Percentiles rank a stretch among this genome's conserved stretches.
Evolutionary conservation across 805 yeast genomes (phyloP).

Genomic region (Metschnikowia koreensis): DNA sequence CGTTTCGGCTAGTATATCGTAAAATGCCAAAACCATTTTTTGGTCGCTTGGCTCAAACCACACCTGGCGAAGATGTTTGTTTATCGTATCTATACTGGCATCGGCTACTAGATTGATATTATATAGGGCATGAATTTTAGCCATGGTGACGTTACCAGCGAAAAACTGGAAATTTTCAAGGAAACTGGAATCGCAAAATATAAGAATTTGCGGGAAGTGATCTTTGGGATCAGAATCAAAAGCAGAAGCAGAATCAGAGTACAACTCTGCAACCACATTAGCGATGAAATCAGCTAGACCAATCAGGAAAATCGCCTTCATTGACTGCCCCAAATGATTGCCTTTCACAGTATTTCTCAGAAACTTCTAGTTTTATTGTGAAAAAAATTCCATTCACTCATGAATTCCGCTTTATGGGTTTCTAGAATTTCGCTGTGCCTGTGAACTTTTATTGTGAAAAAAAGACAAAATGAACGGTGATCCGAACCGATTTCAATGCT

Average conservation of each 20-base stretch:
- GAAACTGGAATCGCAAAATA: conserved; percentile 2
- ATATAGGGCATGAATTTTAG: conserved; percentile 1
- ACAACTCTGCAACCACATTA: background rate
- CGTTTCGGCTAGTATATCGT: conserved; percentile 3
- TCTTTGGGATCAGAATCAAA: background rate
- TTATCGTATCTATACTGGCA: background rate
- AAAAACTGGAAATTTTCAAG: background rate
- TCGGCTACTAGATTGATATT: background rate
- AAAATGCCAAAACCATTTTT: conserved; percentile 3
- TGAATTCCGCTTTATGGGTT: too few species aligned
- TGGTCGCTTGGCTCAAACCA: conserved; percentile 1
- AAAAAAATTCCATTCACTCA: too few species aligned
- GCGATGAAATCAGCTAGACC: background rate
- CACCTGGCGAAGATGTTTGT: background rate
- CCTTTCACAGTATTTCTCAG: too few species aligned
- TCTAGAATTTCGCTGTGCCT: too few species aligned
- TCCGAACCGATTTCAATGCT: too few species aligned
- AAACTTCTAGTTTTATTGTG: too few species aligned
- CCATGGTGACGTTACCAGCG: background rate
- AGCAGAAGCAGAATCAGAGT: background rate
- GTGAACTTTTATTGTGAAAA: too few species aligned
- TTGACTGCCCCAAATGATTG: background rate
- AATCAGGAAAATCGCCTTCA: background rate
- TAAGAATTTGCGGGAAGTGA: background rate
- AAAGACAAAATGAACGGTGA: too few species aligned